These are phyloP conservation scores for Trichoderma reesei DNA, from an alignment of 495 filamentous ascomycete species.

Conservation along the genomic window DNA sequence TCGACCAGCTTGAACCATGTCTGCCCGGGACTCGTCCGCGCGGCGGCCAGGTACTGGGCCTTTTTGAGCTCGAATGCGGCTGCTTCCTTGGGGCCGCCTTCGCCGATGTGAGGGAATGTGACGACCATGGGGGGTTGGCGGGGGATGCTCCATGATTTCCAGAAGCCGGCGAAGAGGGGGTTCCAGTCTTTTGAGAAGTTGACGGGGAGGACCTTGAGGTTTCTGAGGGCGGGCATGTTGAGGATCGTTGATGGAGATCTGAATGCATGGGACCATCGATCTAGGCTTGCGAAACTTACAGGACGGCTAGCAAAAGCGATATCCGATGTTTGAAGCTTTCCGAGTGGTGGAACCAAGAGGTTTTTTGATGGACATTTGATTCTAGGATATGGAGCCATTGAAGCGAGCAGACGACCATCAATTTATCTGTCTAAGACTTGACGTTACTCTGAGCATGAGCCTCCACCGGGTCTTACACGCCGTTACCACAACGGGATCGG, in stretches of 20 bases:
- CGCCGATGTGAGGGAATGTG: not conserved
- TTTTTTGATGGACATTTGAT: too few species aligned
- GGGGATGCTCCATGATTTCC: slow-evolving; percentile 5
- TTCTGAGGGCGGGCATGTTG: not conserved
- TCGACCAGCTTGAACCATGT: not conserved
- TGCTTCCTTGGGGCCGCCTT: not conserved
- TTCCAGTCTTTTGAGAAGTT: not conserved
- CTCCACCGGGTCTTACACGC: too few species aligned
- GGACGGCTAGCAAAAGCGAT: too few species aligned
- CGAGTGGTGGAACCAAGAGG: too few species aligned
- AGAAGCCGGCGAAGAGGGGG: not conserved
- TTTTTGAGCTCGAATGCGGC: not conserved
- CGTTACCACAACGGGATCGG: too few species aligned
- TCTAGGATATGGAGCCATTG: too few species aligned
- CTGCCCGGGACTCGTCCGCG: not conserved
- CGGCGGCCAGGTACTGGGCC: not conserved
- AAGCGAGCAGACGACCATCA: too few species aligned
- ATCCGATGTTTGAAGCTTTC: too few species aligned
- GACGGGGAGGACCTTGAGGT: not conserved
- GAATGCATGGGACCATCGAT: too few species aligned
- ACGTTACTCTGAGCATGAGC: too few species aligned
- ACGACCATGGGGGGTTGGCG: not conserved
- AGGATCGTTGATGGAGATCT: not conserved
- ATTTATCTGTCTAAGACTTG: too few species aligned
- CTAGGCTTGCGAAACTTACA: too few species aligned